Percentiles rank a stretch among this genome's conserved stretches.
Conservation (phyloP, 31 red algal species). For the Bonnemaisonia californica region DNA sequence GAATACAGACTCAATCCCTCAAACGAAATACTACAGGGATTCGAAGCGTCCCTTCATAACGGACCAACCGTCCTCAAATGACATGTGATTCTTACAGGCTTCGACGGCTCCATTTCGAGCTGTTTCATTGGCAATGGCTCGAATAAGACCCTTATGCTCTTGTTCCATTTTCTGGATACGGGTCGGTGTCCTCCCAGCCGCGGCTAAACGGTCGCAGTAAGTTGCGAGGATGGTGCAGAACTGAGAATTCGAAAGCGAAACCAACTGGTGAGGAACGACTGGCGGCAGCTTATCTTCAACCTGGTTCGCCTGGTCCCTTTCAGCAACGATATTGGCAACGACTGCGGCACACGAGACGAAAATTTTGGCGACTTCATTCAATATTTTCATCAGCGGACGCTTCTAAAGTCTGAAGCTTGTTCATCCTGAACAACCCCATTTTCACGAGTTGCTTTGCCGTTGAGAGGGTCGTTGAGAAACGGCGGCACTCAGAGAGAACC, state of each 20-base stretch:
- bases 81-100: neutral
- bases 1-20: neutral
- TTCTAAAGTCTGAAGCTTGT: neutral
- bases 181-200: neutral
- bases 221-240: neutral
- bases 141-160: neutral
- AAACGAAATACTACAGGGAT: neutral
- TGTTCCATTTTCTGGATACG: neutral
- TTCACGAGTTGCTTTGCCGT: slow-evolving; percentile 11
- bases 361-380: neutral
- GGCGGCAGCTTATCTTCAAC: slow-evolving; percentile 11
- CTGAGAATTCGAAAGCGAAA: neutral
- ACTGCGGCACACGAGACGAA: neutral
- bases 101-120: too few relatives aligned
- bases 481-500: neutral
- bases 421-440: slow-evolving; percentile 4
- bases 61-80: neutral
- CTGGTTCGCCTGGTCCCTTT: slow-evolving; percentile 7
- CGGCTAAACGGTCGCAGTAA: neutral
- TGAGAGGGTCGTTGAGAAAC: neutral
- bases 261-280: slow-evolving; percentile 12
- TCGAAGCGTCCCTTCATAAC: neutral
- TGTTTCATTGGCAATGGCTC: neutral
- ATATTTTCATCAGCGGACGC: neutral
- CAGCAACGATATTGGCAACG: neutral